phyloP scores from a whole-genome alignment of 805 yeast species.

The Metschnikowia chrysomelidarum region DNA sequence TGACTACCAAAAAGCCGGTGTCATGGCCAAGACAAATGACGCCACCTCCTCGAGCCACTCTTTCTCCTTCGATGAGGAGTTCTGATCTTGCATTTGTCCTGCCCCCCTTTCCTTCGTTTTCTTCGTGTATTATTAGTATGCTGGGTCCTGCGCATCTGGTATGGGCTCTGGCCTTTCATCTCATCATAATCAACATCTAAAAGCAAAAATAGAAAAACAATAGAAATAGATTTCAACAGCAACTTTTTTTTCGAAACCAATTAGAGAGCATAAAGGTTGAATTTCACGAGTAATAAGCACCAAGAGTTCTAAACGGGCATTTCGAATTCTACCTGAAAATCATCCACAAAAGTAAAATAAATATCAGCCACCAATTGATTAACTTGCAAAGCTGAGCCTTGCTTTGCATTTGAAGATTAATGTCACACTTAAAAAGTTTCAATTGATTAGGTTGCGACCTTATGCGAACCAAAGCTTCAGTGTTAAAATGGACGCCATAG shows the following conservation, averaged over 20 bases:
- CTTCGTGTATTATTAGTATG: constrained; percentile 11
- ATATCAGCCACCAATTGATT: no score
- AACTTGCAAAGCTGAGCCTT: no score
- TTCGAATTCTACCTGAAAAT: no score
- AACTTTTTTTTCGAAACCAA: not conserved
- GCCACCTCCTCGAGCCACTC: constrained; percentile 47
- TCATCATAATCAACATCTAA: not conserved
- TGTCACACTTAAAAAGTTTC: no score
- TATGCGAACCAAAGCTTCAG: no score
- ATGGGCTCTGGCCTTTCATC: constrained; percentile 17
- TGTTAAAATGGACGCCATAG: no score
- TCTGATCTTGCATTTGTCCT: constrained; percentile 40
- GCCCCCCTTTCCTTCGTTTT: constrained; percentile 3
- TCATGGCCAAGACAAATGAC: constrained; percentile 74
- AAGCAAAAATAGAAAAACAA: not conserved
- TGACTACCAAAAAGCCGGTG: constrained; percentile 99
- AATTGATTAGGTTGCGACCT: no score
- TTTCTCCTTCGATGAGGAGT: constrained; percentile 91
- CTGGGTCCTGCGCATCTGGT: constrained; percentile 17
- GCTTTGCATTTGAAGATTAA: no score
- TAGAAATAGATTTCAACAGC: not conserved
- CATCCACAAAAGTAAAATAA: no score
- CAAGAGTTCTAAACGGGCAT: no score
- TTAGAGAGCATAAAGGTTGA: no score
- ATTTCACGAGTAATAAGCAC: no score